Base-by-base conservation (phyloP, 306 rosid species). In the Quercus alba region DNA sequence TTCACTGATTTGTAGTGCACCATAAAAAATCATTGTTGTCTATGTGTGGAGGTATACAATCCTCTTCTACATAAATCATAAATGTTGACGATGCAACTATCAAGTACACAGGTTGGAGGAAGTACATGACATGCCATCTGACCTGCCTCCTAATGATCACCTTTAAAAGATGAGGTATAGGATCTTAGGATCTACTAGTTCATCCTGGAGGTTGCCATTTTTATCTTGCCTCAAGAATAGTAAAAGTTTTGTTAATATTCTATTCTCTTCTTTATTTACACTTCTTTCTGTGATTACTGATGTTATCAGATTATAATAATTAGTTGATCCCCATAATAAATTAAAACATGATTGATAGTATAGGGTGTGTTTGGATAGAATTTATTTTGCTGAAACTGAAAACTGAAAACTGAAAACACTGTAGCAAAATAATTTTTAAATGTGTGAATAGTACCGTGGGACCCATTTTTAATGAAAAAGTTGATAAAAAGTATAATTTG, bases 21-120 rank as follows among this genome's bases (percentile, higher is more conserved):
- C 99, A 89, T 77, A 90, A 91, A 81, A 96, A 93, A 79, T 93
- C 99, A 58, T 90, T 97, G 84, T 87, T 96, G 87, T 93, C 99
- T 35, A 91, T 86, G 79, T 96, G 99, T 1, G 99, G 98, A 77
- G 99, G 99, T 80, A 96, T 89, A 30, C 97, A 93, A 83, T 93
- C 97, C 78, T 94, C 99, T 87, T 96, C 97, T 5, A 41, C 46
- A 41, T 41, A 41, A 41, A 41, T 96, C 94, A 38, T 96, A 96
- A 61, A 96, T 83, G 86, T 96, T 96, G 67, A 96, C 99, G 19
- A 96, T 93, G 88, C 99, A 96, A 72, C 98, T 93, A 78, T 93
- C 97, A 55, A 98, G 99, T 66, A 93, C 91, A 80, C 98, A 90
- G 17, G 94, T 78, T 15, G 93, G 91, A 55, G 99, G 97, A 78